Evolutionary conservation across 441 rosid genomes (phyloP), one percentile per base, ranked within the genome.

Genomic region (Croton laevigatus): DNA sequence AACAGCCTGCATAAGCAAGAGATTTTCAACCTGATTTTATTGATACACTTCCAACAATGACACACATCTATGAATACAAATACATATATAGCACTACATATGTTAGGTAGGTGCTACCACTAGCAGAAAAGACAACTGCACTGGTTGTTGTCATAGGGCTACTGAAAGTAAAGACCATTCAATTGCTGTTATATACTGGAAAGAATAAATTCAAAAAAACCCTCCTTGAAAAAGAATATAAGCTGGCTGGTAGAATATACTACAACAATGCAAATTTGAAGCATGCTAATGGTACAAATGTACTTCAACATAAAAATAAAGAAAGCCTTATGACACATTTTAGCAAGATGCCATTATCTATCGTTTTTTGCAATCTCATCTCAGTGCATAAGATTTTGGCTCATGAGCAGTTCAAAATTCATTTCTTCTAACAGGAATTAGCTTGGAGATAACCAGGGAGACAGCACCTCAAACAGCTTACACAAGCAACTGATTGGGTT

Each of bases 1-100:
- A 96, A 82, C 98, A 96, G 69, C 99, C 99, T 96, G 98, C 91
- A 86, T 73, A 74, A 75, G 80, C 73, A 76, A 74, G 80, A 72
- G 60, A 74, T 67, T 75, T 83, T 79, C 77, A 71, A 83, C 81
- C 86, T 80, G 71, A 81, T 75, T 70, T 77, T 72, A 71, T 80
- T 40, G 59, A 40, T 65, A 73, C 69, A 73, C 62, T 74, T 68
- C 72, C 54, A 70, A 71, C 70, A 69, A 66, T 70, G 60, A 75
- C 59, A 62, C 36, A 65, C 44, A 54, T 53, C 73, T 66, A 78
- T 68, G 62, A 37, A 54, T 49, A 80, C 48, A 34, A n/a, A 51
- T 13, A 19, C 42, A 0, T 37, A 53, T 27, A 17, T 3, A n/a
- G 59, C 58, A 36, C 9, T n/a, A 14, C 34, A 37, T 2, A 10